A percentile compares a stretch with the other conserved stretches of the same genome.
phyloP scores from a whole-genome alignment of 176 grass and related monocot species.

The Avena insularis region DNA sequence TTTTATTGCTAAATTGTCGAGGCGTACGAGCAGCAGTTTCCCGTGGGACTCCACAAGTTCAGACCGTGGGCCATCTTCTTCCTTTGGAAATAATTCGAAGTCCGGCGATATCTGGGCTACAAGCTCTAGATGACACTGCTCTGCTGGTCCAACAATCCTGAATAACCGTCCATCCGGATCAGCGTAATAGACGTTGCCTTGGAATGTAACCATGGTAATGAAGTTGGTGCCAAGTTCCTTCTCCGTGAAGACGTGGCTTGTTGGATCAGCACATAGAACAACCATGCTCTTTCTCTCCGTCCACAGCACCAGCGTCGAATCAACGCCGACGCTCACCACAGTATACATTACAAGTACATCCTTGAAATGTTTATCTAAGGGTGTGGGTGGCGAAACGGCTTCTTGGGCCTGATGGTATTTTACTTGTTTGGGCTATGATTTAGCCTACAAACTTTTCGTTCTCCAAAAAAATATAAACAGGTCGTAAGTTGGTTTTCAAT shows the following conservation, averaged over 20 bases:
- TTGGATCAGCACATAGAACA: not conserved
- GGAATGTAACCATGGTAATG: not conserved
- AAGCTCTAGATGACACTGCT: not conserved
- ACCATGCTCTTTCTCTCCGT: not conserved
- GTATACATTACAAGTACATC: not conserved
- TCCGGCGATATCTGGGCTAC: not conserved
- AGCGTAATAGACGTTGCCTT: not conserved
- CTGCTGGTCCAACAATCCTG: not conserved
- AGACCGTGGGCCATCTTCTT: not conserved
- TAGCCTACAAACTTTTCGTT: too few species aligned
- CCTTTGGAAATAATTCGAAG: not conserved
- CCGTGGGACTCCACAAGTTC: not conserved
- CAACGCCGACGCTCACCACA: not conserved
- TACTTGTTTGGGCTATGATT: too few species aligned
- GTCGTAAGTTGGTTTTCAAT: too few species aligned
- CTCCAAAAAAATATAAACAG: too few species aligned
- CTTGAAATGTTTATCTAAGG: not conserved
- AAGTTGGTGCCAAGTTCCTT: not conserved
- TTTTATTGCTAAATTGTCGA: not conserved
- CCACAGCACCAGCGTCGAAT: not conserved
- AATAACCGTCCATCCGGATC: not conserved
- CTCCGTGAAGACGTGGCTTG: not conserved
- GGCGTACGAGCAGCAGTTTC: not conserved
- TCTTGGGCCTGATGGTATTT: too few species aligned
- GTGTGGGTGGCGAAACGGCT: too few species aligned